A percentile compares a stretch with the other conserved stretches of the same genome.
Evolutionary conservation across 106 monocot species (phyloP).

Genomic region (Acanthochlamys bracteata): DNA sequence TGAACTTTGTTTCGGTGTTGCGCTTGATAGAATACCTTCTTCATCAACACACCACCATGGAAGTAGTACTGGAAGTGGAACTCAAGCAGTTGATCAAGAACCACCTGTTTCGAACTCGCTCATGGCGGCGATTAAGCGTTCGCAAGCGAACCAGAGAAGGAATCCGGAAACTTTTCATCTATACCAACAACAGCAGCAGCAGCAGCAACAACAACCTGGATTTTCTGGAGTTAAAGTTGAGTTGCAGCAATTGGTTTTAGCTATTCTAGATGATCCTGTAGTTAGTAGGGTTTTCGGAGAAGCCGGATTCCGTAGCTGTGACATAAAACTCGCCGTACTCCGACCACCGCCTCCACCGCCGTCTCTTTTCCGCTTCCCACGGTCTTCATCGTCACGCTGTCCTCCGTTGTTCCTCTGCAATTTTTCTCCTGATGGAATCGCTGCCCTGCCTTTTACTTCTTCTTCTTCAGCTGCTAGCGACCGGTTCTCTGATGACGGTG

Average conservation of each 20-base stretch:
- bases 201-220: background rate
- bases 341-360: constrained; percentile 50
- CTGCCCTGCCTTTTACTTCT: constrained; percentile 10
- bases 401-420: constrained; percentile 42
- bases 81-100: constrained; percentile 10
- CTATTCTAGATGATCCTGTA: constrained; percentile 72
- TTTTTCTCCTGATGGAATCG: constrained; percentile 17
- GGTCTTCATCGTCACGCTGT: constrained; percentile 26
- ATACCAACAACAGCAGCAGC: constrained; percentile 44
- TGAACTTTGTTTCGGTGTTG: constrained; percentile 78
- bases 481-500: constrained; percentile 6
- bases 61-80: too few relatives aligned
- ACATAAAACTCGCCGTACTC: constrained; percentile 61
- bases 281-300: constrained; percentile 70
- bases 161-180: constrained; percentile 90
- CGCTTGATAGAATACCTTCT: constrained; percentile 62
- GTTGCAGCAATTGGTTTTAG: constrained; percentile 61
- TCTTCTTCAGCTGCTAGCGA: background rate
- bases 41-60: constrained; percentile 8
- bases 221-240: constrained; percentile 69
- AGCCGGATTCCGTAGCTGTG: constrained; percentile 62
- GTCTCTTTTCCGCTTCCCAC: constrained; percentile 41
- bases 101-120: constrained; percentile 92
- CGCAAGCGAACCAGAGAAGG: constrained; percentile 88
- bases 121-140: constrained; percentile 97